A percentile compares a stretch with the other conserved stretches of the same genome.
Conservation (phyloP, 495 filamentous ascomycete species). For the Penicillium samsonianum region DNA sequence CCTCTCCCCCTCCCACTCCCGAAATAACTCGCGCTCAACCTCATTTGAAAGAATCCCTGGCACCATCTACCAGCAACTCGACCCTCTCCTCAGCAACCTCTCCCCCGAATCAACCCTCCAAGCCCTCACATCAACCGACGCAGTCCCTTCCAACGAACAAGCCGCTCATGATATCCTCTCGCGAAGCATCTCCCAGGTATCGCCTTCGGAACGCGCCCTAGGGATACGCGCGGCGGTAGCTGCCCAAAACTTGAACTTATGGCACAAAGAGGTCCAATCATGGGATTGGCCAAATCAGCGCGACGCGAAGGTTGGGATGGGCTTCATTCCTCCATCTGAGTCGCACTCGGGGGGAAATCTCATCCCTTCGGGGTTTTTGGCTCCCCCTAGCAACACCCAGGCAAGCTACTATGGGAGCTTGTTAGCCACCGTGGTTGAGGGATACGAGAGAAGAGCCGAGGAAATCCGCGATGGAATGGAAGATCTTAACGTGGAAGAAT, state of each 20-base stretch:
- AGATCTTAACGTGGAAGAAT: conserved; percentile 79
- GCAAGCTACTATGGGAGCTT: conserved; percentile 69
- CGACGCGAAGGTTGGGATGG: conserved; percentile 44
- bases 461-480: conserved; percentile 78
- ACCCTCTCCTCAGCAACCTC: conserved; percentile 55
- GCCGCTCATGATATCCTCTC: conserved; percentile 56
- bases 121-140: conserved; percentile 55
- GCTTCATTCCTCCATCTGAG: conserved; percentile 56
- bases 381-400: conserved; percentile 21
- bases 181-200: conserved; percentile 65
- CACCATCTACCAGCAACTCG: conserved; percentile 37
- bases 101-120: conserved; percentile 58
- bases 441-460: conserved; percentile 73
- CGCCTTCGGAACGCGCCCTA: conserved; percentile 66
- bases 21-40: conserved; percentile 28
- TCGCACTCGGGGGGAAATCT: background rate
- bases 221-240: conserved; percentile 73
- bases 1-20: conserved; percentile 31
- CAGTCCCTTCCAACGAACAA: conserved; percentile 51
- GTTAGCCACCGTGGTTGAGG: conserved; percentile 56
- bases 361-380: conserved; percentile 2
- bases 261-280: conserved; percentile 71
- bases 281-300: conserved; percentile 70
- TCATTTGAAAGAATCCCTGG: conserved; percentile 30
- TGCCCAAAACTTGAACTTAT: conserved; percentile 70